Base-by-base conservation (phyloP, 1,284 basidiomycete species). In the Heterobasidion parviporum region DNA sequence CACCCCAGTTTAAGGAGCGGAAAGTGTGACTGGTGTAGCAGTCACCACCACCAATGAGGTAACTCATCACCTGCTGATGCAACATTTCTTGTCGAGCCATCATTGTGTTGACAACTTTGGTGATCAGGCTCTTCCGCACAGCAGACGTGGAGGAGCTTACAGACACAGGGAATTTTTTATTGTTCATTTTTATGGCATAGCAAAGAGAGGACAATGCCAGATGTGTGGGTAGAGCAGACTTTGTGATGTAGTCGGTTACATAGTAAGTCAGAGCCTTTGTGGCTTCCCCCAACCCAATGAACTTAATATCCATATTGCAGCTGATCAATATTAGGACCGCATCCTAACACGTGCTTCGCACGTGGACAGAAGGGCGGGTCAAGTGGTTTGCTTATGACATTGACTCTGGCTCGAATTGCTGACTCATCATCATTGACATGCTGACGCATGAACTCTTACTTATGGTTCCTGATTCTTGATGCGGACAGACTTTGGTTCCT, bases 211-310 rank as follows among this genome's bases (percentile, higher is more conserved):
- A 52, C 16, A 63, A 51, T 0, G 57, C 60, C 3, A 61, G 58
- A 57, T 67, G 63, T 9, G 57, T 55, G 5, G 59, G 50, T 6
- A 68, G 44, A 0, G 58, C 50, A 0, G 58, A n/a, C 45, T 70
- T 70, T 0, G 67, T 66, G 10, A 68, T 64, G 51, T 68, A 71
- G 44, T 69, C 67, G 0, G 66, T 71, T 1, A 68, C 53, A 52
- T 68, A 69, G 49, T 64, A 65, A 0, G 67, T 20, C 7, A 69
- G 55, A 0, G 67, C 67, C 36, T 68, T 69, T 0, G 68, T 64
- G 1, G 63, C 61, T 12, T 63, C 60, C 0, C 68, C 67, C 6
- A 67, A 70, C 1, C 64, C 65, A 5, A 71, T 43, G 16, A 32
- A 50, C 32, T 50, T 50, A 26, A 50, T 34, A 34, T 50, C 26